Evolutionary conservation across 192 early-diverging fungal species (phyloP), one percentile per base, ranked within the genome.

Genomic region (Gryganskiella cystojenkinii): DNA sequence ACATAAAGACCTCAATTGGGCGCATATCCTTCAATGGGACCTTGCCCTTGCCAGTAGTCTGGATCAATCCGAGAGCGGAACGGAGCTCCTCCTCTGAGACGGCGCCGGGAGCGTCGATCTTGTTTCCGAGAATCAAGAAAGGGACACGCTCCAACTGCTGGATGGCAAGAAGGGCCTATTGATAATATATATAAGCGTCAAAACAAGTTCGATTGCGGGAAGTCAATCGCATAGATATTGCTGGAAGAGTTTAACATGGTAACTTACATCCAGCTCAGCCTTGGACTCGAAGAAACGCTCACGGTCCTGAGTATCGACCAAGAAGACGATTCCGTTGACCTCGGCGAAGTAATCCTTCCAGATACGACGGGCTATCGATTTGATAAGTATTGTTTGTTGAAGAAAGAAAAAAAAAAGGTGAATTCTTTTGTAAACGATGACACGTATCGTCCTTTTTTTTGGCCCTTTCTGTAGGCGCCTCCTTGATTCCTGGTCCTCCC

Each of bases 291-390:
- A 37, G 81, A 99, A 93, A 70, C 98, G 87, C 60, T 87, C 86
- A 35, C 81, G 83, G 75, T 99, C 96, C 31, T 92, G 94, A 66
- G 90, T 88, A 73, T 99, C 98, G 17, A 99, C 96, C 73, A 99
- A 86, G 85, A 98, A 99, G 57, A 99, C 96, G 69, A 99, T 98
- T 43, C 96, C 98, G 67, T 93, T 92, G 61, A 98, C 96, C 75
- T 98, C 98, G 43, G 96, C 95, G 84, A 98, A 98, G 83, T 99
- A 99, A 78, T 99, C 95, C 82, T 94, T 95, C 98, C 98, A 99
- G 75, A 99, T 88, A 68, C 98, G 91, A 57, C 98, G 96, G 45
- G 98, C 95, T 83, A 71, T 56, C 11, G 1, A 11, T 2, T 22
- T 4, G 6, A 1, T n/a, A n/a, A n/a, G n/a, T n/a, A n/a, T n/a